Percentiles rank a stretch among this genome's conserved stretches.
phyloP scores from a whole-genome alignment of 345 rosid species.

The Isatis tinctoria region DNA sequence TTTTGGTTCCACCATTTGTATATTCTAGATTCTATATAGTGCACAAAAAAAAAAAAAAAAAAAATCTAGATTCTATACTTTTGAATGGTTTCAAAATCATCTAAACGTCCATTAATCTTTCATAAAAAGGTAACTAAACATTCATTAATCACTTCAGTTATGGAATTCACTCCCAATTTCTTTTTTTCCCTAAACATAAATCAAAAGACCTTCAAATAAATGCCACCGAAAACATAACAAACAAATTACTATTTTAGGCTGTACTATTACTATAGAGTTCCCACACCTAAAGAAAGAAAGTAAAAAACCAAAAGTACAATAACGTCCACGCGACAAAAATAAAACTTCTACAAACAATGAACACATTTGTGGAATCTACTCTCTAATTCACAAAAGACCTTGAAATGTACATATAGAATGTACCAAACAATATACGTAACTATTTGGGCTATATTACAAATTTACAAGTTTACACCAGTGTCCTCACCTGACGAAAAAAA shows the following conservation, averaged over 20 bases:
- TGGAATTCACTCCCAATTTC: not conserved
- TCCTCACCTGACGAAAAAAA: not conserved
- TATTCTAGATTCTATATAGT: too few species aligned
- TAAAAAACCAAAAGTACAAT: not conserved
- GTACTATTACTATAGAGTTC: not conserved
- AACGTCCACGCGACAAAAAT: too few species aligned
- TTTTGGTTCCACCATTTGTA: too few species aligned
- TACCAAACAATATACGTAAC: not conserved
- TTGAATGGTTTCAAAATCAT: too few species aligned
- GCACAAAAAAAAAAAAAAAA: too few species aligned
- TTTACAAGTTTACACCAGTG: not conserved
- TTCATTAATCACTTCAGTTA: not conserved
- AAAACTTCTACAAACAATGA: too few species aligned
- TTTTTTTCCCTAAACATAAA: not conserved
- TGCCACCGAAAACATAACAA: not conserved
- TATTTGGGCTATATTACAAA: not conserved
- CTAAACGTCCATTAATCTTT: not conserved
- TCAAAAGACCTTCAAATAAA: not conserved
- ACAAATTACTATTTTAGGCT: not conserved
- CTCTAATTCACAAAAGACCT: not conserved
- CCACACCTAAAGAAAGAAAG: not conserved
- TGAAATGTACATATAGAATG: not conserved
- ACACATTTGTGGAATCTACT: not conserved
- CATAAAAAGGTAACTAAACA: not conserved
- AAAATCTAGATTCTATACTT: too few species aligned